phyloP scores from a whole-genome alignment of 805 yeast species.

The Suhomyces sp. region DNA sequence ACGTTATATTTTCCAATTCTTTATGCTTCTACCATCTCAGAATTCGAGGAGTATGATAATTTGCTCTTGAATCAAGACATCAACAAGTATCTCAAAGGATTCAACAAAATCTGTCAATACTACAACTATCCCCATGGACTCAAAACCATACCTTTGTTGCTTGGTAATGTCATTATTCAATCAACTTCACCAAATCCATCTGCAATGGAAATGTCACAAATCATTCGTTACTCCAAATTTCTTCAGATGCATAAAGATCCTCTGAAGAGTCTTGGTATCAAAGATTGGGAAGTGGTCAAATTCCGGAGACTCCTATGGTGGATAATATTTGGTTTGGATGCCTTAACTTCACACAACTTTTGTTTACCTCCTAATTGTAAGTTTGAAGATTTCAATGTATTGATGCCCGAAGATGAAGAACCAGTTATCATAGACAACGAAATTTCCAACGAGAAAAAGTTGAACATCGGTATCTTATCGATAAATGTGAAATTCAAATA shows the following conservation, averaged over 20 bases:
- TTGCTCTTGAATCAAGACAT: constrained; percentile 47
- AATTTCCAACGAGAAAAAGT: constrained; percentile 30
- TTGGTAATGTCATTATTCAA: constrained; percentile 50
- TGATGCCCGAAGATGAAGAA: constrained; percentile 51
- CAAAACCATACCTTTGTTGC: constrained; percentile 41
- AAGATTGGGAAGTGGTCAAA: constrained; percentile 49
- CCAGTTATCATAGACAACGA: constrained; percentile 34
- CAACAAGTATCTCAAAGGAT: constrained; percentile 48
- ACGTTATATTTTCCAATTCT: constrained; percentile 52
- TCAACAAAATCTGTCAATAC: constrained; percentile 49
- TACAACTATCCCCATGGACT: constrained; percentile 51
- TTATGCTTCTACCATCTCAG: constrained; percentile 59
- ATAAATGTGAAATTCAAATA: constrained; percentile 55
- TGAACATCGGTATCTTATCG: constrained; percentile 48
- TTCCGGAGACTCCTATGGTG: constrained; percentile 63
- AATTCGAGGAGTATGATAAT: constrained; percentile 57
- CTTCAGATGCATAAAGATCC: constrained; percentile 62
- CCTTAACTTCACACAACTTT: constrained; percentile 54
- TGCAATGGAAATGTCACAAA: constrained; percentile 53
- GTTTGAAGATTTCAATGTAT: constrained; percentile 54
- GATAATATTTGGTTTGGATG: constrained; percentile 62
- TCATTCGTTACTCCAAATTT: constrained; percentile 56
- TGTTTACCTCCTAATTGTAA: constrained; percentile 55
- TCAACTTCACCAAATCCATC: constrained; percentile 58
- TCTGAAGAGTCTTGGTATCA: constrained; percentile 48